Base-by-base conservation (phyloP, 352 stramenopile genomes). In the Pythium aquatile region DNA sequence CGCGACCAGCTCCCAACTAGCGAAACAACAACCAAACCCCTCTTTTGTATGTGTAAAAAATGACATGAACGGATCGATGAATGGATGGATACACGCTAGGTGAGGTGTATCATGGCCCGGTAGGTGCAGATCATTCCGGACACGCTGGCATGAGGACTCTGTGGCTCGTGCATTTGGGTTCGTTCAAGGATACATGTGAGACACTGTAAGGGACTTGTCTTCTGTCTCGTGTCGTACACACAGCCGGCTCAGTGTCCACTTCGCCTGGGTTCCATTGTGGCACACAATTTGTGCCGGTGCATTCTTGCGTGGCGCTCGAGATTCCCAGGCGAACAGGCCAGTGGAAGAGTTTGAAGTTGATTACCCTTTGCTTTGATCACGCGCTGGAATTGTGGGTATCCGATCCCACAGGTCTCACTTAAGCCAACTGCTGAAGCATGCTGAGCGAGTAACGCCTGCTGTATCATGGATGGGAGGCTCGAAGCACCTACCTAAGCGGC, bases 111-210 rank as follows among this genome's bases (percentile, higher is more conserved):
- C 32, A 35, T 24, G 20, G 20, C 20, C 20, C 20, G 20, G 20
- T 24, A 24, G 20, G 20, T 24, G 20, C 20, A 24, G 20, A 24
- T 24, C 20, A 24, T 24, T 24, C 20, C 20, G 32, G 32, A 0
- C 32, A 35, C 32, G 32, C 32, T 35, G 32, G 32, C 32, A 35
- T 35, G 20, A 24, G 20, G 20, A 24, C 20, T 24, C 20, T 1
- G 20, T 24, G 20, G 20, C 20, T 24, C 20, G 20, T 24, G 20
- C 20, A 24, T 9, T 17, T 51, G 44, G 44, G 44, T 51, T 30
- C 44, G 24, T 48, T 51, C 44, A 30, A 51, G 44, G 44, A 51
- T 51, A 30, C 44, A 16, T 17, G 44, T 51, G 44, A 24, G 44
- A 51, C 44, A 51, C 44, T 11, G 5, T 35, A 9, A 35, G 5